A percentile compares a stretch with the other conserved stretches of the same genome.
phyloP scores from a whole-genome alignment of 2,329 filamentous ascomycete genomes.

The Podosphaera xanthii region DNA sequence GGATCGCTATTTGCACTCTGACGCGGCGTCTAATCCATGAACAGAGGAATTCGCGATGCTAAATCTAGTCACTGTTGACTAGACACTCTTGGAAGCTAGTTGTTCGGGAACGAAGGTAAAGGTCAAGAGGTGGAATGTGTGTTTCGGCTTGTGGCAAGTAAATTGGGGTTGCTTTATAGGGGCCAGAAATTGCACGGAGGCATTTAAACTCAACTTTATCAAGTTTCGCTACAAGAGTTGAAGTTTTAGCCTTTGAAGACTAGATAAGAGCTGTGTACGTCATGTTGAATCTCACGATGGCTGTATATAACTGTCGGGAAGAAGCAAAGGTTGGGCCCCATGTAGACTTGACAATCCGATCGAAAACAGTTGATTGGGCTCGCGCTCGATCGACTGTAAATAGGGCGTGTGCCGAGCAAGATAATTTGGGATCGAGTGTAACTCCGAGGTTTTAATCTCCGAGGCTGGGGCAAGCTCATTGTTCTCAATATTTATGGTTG shows the following conservation, averaged over 20 bases:
- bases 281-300: background rate
- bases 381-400: background rate
- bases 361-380: background rate
- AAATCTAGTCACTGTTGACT: too few relatives aligned
- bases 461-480: background rate
- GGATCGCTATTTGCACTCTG: too few relatives aligned
- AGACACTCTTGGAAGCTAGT: too few relatives aligned
- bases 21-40: too few relatives aligned
- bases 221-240: background rate
- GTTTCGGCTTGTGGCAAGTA: background rate
- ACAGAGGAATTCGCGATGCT: too few relatives aligned
- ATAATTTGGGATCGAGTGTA: background rate
- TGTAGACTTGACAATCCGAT: background rate
- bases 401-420: background rate
- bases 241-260: background rate
- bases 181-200: background rate
- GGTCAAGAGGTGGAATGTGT: too few relatives aligned
- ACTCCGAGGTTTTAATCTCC: background rate
- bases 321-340: background rate
- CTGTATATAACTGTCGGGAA: background rate
- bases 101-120: too few relatives aligned
- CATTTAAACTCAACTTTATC: background rate
- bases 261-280: background rate
- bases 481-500: background rate
- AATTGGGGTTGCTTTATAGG: background rate